Base-by-base conservation (phyloP, 139 green algal genomes). In the Mesotaenium endlicherianum region DNA sequence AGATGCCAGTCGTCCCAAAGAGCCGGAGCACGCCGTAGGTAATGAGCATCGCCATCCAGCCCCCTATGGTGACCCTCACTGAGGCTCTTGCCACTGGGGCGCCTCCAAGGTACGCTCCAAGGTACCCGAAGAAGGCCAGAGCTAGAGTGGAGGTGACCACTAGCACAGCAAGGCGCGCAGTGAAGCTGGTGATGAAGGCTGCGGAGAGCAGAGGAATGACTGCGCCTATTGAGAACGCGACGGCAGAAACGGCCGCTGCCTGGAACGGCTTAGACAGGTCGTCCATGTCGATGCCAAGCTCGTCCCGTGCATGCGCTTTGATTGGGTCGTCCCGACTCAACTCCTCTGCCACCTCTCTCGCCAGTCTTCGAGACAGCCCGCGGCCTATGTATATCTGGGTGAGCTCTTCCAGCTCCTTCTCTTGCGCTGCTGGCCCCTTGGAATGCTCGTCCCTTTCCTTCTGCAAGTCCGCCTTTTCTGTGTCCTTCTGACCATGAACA, bases 211-310 rank as follows among this genome's bases (percentile, higher is more conserved):
- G 85, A 14, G 93, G 94, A 40, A 97, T 83, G 1, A 74, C 70
- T n/a, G 86, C 93, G 1, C 93, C 93, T 4, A 90, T 16, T 5
- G 76, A 78, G 78, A 95, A 95, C 44, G 88, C 91, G 14, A 89
- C 30, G 4, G 90, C 87, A 0, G 90, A 94, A 14, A 90, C 85
- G 0, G 92, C 30, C 3, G 90, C 87, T 3, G 92, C 92, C 77
- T 88, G 93, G 41, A 90, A 69, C 1, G 94, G 94, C 80, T 95
- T 95, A 30, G 93, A 87, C 40, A 97, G 83, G 30, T 95, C 90
- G 75, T 97, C 94, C 3, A 97, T 67, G 77, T 97, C 94, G 47
- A 97, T 97, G 64, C 94, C 94, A 60, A 97, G 89, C 89, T 97
- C 94, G 64, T 97, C 94, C 0, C 94, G 75, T 2, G 93, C 94